Base-by-base conservation (phyloP, 2,329 filamentous ascomycete genomes). In the Neofusicoccum laricinum region DNA sequence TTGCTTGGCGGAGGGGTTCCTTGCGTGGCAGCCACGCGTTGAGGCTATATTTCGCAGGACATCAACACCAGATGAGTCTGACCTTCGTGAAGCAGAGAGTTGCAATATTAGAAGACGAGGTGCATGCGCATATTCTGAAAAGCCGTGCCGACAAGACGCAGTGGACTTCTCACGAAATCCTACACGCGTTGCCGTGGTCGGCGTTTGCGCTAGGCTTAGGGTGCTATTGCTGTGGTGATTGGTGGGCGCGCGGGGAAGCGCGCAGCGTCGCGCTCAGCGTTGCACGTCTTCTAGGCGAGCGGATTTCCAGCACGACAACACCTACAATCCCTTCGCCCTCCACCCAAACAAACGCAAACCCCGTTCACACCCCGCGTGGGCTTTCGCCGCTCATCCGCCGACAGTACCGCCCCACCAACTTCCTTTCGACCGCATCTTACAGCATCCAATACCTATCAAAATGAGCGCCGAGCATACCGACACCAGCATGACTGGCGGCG, bases 401-500 rank as follows among this genome's bases (percentile, higher is more conserved):
- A 58, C 50, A n/a, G 25, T 7, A 14, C n/a, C 40, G 21, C 40
- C 48, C 30, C 55, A 14, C 2, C 61, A 51, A 36, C 17, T 30
- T 36, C 17, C 36, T 36, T 17, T 10, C 48, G 14, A 45, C n/a
- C 49, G 21, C 41, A 40, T 48, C 30, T 19, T 51, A 43, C 21
- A 57, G 14, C 50, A 32, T 53, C 43, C 63, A 51, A 50, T 48
- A 36, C 34, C 34, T 10, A 53, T 59, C 64, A 70, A 45, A 19
- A 72, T 71, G 70, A 68, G 66, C 63, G 67, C 63, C 38, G 25
- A 58, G 38, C 63, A 53, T 57, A 57, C 34, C 17, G 50, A 71
- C 45, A 65, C 69, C 59, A 75, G 81, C 66, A 83, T 87, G 72
- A 80, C 82, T 77, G 96, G 96, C 85, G 92, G 91, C 79, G 97